Evolutionary conservation across 2,329 filamentous ascomycete genomes (phyloP).

Genomic region (Hymenoscyphus fraxineus): DNA sequence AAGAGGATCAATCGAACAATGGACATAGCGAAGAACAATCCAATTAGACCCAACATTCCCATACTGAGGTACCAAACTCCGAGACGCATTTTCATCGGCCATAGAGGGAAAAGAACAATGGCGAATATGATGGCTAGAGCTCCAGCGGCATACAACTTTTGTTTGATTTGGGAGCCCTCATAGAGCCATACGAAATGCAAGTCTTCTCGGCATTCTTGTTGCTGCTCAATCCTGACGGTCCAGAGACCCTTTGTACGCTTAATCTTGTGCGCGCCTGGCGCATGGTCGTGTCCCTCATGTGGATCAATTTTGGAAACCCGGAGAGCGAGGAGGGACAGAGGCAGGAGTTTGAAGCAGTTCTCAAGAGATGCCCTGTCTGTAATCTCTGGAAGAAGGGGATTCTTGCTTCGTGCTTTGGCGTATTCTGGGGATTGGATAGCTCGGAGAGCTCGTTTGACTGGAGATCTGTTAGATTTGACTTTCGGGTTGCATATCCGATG

Average conservation of each 20-base stretch:
- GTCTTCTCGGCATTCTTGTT: constrained; percentile 82
- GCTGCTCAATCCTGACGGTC: constrained; percentile 93
- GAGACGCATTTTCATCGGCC: constrained; percentile 85
- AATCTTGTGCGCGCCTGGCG: constrained; percentile 59
- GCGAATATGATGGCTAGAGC: constrained; percentile 81
- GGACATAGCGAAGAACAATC: constrained; percentile 94
- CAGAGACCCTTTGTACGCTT: constrained; percentile 95
- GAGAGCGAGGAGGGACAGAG: constrained; percentile 88
- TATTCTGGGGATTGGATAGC: constrained; percentile 87
- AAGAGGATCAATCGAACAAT: constrained; percentile 96
- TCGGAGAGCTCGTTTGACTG: constrained; percentile 93
- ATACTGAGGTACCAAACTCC: constrained; percentile 98
- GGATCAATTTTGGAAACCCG: constrained; percentile 81
- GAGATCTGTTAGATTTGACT: constrained; percentile 14
- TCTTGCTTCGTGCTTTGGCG: constrained; percentile 83
- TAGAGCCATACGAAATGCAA: constrained; percentile 97
- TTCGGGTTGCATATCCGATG: not conserved
- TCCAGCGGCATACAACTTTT: constrained; percentile 83
- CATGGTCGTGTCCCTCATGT: constrained; percentile 69
- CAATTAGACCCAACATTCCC: constrained; percentile 84
- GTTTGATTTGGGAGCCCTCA: constrained; percentile 89
- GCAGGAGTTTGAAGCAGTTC: constrained; percentile 91
- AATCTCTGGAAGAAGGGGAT: constrained; percentile 81
- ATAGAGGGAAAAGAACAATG: constrained; percentile 91
- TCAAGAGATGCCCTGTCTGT: constrained; percentile 85